Evolutionary conservation across 192 early-diverging fungal genomes (phyloP).

Genomic region (Coemansia sp.): DNA sequence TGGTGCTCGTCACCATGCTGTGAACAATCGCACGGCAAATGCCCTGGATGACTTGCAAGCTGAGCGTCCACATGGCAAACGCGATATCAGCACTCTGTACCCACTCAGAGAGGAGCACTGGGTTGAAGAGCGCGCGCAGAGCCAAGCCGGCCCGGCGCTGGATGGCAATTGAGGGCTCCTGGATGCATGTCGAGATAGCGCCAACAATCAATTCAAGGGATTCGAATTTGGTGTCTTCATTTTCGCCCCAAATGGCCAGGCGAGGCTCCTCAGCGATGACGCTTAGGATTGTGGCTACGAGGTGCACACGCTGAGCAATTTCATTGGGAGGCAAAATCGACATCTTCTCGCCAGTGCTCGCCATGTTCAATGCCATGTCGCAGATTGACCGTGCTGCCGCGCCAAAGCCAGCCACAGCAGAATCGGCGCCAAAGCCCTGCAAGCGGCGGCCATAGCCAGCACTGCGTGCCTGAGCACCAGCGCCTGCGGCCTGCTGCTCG

Average conservation of each 20-base stretch:
- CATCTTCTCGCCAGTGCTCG: slow-evolving; percentile 44
- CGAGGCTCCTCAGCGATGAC: slow-evolving; percentile 75
- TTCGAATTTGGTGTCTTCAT: slow-evolving; percentile 63
- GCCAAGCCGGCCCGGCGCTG: slow-evolving; percentile 71
- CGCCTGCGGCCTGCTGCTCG: slow-evolving; percentile 47
- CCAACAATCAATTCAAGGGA: slow-evolving; percentile 74
- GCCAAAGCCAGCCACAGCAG: slow-evolving; percentile 6
- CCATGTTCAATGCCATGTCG: slow-evolving; percentile 54
- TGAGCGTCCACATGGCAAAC: slow-evolving; percentile 78
- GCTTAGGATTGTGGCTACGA: slow-evolving; percentile 75
- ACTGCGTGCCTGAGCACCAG: slow-evolving; percentile 31
- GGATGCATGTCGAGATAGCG: slow-evolving; percentile 73
- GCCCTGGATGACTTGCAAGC: slow-evolving; percentile 59
- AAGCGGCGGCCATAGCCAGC: slow-evolving; percentile 43
- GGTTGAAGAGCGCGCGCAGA: slow-evolving; percentile 71
- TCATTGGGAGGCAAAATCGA: slow-evolving; percentile 52
- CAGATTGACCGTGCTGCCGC: slow-evolving; percentile 35
- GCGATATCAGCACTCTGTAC: slow-evolving; percentile 71
- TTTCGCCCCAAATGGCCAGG: slow-evolving; percentile 73
- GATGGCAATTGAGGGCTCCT: slow-evolving; percentile 69
- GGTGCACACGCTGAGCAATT: slow-evolving; percentile 73
- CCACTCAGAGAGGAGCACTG: slow-evolving; percentile 76
- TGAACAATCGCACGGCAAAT: slow-evolving; percentile 55
- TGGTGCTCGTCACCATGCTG: slow-evolving; percentile 55
- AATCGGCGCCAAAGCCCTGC: slow-evolving; percentile 17